Conservation (phyloP, 257 asterid genomes). For the Phtheirospermum japonicum region DNA sequence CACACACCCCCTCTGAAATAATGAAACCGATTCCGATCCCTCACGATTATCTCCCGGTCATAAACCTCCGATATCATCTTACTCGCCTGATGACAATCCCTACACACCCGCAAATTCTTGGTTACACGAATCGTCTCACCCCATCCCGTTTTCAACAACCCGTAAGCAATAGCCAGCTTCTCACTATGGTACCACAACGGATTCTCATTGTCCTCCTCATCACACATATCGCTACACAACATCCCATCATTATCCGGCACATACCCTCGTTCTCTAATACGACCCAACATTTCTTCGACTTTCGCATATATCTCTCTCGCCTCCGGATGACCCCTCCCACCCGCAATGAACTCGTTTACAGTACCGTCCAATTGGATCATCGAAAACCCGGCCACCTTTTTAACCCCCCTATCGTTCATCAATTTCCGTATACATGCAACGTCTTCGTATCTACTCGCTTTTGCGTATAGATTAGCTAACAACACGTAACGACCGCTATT, state of each 20-base stretch:
- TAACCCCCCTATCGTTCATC: slow-evolving; percentile 85
- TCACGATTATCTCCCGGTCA: slow-evolving; percentile 62
- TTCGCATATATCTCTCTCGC: slow-evolving; percentile 60
- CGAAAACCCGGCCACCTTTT: slow-evolving; percentile 67
- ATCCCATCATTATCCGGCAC: slow-evolving; percentile 49
- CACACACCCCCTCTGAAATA: slow-evolving; percentile 68
- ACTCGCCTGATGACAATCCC: slow-evolving; percentile 68
- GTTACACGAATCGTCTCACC: slow-evolving; percentile 69
- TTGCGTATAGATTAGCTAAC: slow-evolving; percentile 72
- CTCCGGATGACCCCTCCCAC: slow-evolving; percentile 66
- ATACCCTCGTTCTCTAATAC: slow-evolving; percentile 51
- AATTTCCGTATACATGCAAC: slow-evolving; percentile 66
- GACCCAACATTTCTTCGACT: slow-evolving; percentile 57
- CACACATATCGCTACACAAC: slow-evolving; percentile 33
- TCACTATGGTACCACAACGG: slow-evolving; percentile 69
- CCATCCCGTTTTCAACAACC: slow-evolving; percentile 54
- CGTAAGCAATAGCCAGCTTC: slow-evolving; percentile 80
- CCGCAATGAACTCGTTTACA: slow-evolving; percentile 65
- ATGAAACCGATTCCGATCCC: slow-evolving; percentile 79
- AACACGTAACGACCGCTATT: slow-evolving; percentile 80
- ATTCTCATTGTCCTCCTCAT: slow-evolving; percentile 75
- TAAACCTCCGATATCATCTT: slow-evolving; percentile 64
- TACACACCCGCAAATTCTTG: slow-evolving; percentile 77
- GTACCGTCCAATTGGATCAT: slow-evolving; percentile 56
- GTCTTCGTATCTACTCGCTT: slow-evolving; percentile 71